Base-by-base conservation (phyloP, 495 filamentous ascomycete genomes). In the Wilcoxina mikolae region DNA sequence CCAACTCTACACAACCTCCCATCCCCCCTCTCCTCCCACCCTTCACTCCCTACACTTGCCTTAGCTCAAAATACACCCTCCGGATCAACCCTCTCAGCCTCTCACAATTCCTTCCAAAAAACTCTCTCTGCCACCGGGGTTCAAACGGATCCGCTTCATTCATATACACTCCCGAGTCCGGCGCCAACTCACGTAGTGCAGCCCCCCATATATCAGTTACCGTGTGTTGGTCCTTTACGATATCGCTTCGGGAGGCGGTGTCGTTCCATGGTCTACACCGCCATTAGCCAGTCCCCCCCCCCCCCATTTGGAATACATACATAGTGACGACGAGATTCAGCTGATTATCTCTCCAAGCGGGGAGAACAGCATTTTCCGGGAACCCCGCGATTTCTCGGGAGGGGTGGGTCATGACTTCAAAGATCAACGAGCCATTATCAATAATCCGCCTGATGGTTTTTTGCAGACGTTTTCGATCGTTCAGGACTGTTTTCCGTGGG, bases 111-210 rank as follows among this genome's bases (percentile, higher is more conserved):
- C n/a, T 18, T n/a, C 50, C 47, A 53, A 74, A 84, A 66, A 81
- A 85, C 0, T 75, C 72, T 59, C 73, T 68, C 46, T 80, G 74
- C 68, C 77, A 84, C 46, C 79, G 62, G 0, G 80, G 79, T 64
- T 84, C 79, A 47, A 73, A 68, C 15, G 76, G 65, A 60, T 83
- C 76, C 22, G 64, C 72, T 64, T 79, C 75, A 42, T 72, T 76
- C 0, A 69, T 22, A 27, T 78, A 78, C 0, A 65, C 71, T 0
- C 73, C 74, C 0, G 68, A 67, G 0, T 67, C 70, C 0, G 70
- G 70, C 1, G 68, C 68, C 56, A 71, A 67, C 67, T 38, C 58
- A 4, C 57, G 58, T 56, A 61, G 26, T 2, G 47, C 47, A 4
- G 10, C 47, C 1, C 47, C 47, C 24, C 47, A 46, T 20, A 17